Base-by-base conservation (phyloP, 176 grass and related monocot genomes). In the Raddia distichophylla region DNA sequence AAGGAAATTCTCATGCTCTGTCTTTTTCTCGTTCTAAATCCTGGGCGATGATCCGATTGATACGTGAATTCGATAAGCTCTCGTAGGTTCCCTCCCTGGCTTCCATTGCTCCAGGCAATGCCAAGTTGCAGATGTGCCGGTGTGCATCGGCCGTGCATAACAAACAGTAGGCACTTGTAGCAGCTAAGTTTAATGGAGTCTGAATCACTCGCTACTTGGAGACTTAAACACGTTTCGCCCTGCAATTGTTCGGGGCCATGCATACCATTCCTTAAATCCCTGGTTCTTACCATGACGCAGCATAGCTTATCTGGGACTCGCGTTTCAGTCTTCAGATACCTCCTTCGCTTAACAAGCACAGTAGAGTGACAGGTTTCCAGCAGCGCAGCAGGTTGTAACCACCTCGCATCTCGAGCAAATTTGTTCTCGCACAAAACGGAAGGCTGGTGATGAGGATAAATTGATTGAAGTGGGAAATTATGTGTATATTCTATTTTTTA, bases 121-220 rank as follows among this genome's bases (percentile, higher is more conserved):
- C 44, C 71, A 85, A 76, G 40, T 65, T 33, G 65, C 14, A 65
- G 49, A 71, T 65, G 65, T 50, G 84, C 61, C 10, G 18, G 3
- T 58, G 27, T 58, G 27, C 60, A 86, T 67, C 51, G 74, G 27
- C 40, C 58, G 79, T 40, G 60, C 54, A 71, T 74, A 69, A 86
- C 60, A 67, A 46, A 71, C 67, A 73, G 73, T 16, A 40, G 48
- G 35, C 57, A 66, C 40, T 83, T 63, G 60, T 12, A 37, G 6
- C 35, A 81, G 51, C 66, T 27, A 76, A 64, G 77, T 18, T 18
- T 65, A 81, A 81, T 76, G 82, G 82, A 50, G 76, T 77, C 40
- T 81, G 72, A 57, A 58, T 89, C 87, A 85, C 58, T 77, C 17
- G 32, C 74, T 79, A 78, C 74, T 72, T 73, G 45, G 45, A 51